Base-by-base conservation (phyloP, 805 yeast species). In the Kazachstania psychrophila region DNA sequence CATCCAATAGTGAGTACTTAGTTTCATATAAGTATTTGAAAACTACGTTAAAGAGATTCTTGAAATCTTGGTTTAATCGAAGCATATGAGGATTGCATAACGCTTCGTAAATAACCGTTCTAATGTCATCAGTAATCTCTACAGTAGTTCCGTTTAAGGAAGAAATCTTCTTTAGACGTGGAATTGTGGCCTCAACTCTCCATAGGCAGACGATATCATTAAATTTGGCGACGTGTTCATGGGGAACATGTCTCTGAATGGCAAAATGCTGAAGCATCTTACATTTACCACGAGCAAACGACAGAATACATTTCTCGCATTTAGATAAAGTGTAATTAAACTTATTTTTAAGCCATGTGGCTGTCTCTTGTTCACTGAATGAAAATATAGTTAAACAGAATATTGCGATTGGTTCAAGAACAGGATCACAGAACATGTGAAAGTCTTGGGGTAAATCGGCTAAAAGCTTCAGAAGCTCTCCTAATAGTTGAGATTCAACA, bases 371-470 rank as follows among this genome's bases (percentile, higher is more conserved):
- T 18, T 65, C 71, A 41, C 49, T 54, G 47, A 79, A 77, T 3
- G 87, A 77, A 51, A 78, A 77, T 40, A 77, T 59, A 12, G 80
- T 71, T 37, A 79, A 54, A 8, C 70, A 60, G 49, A 77, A 77
- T 11, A 69, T 64, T 8, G 79, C 63, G 15, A 75, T 64, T 2
- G 73, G 70, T 28, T 60, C 61, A 41, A 71, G 60, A 22, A 54
- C 54, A 7, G 61, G 61, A 47, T 76, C 72, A 55, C 87, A 79
- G 52, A 77, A 80, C 47, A 73, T 57, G 44, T 79, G 83, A 27
- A 39, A 47, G 17, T 52, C 56, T 12, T 44, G 44, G 6, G 58
- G 53, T 17, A 58, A 41, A 23, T 46, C 41, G 5, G 61, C 49
- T 9, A 66, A 45, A 38, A 58, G 59, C 30, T 60, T 52, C 43